Evolutionary conservation across 345 rosid species (phyloP).

Genomic region (Pistacia atlantica): DNA sequence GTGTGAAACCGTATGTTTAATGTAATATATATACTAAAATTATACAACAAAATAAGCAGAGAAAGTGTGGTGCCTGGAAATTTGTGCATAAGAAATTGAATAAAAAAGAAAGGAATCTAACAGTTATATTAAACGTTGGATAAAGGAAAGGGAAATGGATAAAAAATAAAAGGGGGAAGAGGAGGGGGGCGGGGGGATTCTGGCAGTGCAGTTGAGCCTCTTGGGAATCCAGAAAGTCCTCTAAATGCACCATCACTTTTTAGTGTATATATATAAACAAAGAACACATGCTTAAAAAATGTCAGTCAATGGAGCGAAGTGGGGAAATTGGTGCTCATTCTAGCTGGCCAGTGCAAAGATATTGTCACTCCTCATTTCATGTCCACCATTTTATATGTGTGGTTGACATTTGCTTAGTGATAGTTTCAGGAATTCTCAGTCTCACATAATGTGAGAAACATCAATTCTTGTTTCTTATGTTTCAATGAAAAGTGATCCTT

Average conservation of each 20-base stretch:
- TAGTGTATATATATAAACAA: neutral
- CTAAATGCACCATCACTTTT: neutral
- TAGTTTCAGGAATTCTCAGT: no score
- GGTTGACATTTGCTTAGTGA: no score
- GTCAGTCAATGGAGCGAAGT: neutral
- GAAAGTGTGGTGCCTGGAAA: no score
- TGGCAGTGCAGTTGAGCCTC: neutral
- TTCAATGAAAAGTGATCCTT: no score
- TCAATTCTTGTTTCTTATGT: no score
- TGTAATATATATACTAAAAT: no score
- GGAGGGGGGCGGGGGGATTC: neutral
- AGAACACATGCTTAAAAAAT: neutral
- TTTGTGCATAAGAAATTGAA: no score
- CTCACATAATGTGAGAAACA: neutral
- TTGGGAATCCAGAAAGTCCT: neutral
- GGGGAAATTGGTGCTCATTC: conserved; percentile 1
- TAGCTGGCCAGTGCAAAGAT: neutral
- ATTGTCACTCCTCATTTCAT: neutral
- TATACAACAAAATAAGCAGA: no score
- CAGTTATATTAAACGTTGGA: no score
- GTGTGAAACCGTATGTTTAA: no score
- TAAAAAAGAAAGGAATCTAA: no score
- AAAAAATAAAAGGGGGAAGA: neutral
- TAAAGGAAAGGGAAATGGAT: no score
- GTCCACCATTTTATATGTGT: neutral